Evolutionary conservation across 176 grass and related monocot species (phyloP), one percentile per base, ranked within the genome.

Genomic region (Zoysia pacifica): DNA sequence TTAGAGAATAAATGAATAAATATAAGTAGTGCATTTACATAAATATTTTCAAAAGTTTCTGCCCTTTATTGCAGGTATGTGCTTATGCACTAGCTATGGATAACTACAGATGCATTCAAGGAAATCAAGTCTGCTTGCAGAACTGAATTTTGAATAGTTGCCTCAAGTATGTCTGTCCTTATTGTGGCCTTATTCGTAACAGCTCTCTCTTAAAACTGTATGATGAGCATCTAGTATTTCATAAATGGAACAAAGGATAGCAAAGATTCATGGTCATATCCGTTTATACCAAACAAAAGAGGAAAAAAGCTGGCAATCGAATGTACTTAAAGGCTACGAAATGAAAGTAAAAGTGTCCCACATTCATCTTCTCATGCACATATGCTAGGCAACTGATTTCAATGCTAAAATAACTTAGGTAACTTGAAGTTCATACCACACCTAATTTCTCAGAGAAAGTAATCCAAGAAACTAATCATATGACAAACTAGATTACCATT

Each of bases 291-390:
- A 5, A 69, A 16, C 10, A 74, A 1, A 47, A 8, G 51, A 5
- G 54, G n/a, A 62, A 28, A 64, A 49, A 47, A 76, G 66, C 36
- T 65, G 28, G 28, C 28, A 28, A 28, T 28, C 28, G 28, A 28
- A 28, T 28, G 28, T 68, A 67, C 13, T 61, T 11, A 44, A 79
- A 79, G 14, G 37, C 20, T 60, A 48, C 7, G 14, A 48, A 82
- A 43, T 40, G 60, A 71, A 76, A 48, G 59, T 19, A 14, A 43
- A 47, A 66, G n/a, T 28, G 7, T 4, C 10, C 28, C 15, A 55
- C 42, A 36, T 59, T 73, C 73, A 84, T 79, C 70, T 84, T 84
- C 40, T 69, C 69, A 20, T 69, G 49, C 55, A 70, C 40, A 79
- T 41, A 49, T 5, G 8, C 48, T 16, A 2, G 61, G 36, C 48